These are phyloP conservation scores for Botrytis cinerea DNA, from an alignment of 2,329 filamentous ascomycete species.

Conservation along the genomic window DNA sequence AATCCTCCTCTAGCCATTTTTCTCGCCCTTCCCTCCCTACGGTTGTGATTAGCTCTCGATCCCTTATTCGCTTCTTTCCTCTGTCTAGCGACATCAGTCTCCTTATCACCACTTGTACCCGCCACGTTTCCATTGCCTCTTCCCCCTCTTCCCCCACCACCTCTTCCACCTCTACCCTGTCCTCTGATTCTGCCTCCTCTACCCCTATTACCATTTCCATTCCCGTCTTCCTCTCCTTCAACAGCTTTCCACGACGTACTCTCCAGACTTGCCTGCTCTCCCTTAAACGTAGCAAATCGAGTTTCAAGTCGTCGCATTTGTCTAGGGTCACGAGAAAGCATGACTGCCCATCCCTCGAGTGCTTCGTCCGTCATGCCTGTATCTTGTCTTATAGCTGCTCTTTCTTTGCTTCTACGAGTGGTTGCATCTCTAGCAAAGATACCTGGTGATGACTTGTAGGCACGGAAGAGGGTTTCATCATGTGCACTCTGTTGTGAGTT, in stretches of 20 bases:
- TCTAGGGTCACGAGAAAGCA: conserved; percentile 74
- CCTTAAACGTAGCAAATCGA: conserved; percentile 65
- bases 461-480: conserved; percentile 73
- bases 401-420: conserved; percentile 64
- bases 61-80: conserved; percentile 82
- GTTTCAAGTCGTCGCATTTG: conserved; percentile 69
- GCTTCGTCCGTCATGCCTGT: conserved; percentile 92
- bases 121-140: conserved; percentile 62
- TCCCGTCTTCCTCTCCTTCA: conserved; percentile 51
- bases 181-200: conserved; percentile 50
- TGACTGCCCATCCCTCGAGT: conserved; percentile 91
- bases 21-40: conserved; percentile 67
- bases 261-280: conserved; percentile 64
- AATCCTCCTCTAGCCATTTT: conserved; percentile 63
- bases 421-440: conserved; percentile 71
- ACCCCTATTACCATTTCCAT: conserved; percentile 40
- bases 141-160: conserved; percentile 52
- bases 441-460: conserved; percentile 64
- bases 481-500: conserved; percentile 50
- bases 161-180: conserved; percentile 49
- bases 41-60: conserved; percentile 82
- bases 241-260: conserved; percentile 65
- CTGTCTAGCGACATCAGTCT: conserved; percentile 69
- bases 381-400: conserved; percentile 67
- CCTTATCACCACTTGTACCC: conserved; percentile 66